These are phyloP conservation scores for Coemansia sp. DNA, from an alignment of 192 early-diverging fungal species.

Conservation along the genomic window DNA sequence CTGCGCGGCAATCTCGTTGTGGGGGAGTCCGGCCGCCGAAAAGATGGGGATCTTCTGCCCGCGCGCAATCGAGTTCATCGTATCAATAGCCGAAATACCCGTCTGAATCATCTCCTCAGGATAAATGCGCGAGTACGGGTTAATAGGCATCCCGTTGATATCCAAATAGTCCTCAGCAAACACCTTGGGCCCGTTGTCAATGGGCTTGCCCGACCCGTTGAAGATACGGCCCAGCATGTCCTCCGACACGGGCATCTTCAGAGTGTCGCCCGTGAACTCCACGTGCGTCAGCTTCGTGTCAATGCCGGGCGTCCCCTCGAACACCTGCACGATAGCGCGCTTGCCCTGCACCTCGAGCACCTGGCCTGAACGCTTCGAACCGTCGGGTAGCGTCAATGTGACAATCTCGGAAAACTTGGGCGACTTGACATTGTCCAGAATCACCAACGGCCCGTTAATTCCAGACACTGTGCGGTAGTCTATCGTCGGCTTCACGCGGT, in stretches of 20 bases:
- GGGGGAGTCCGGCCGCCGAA: conserved; percentile 96
- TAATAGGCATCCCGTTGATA: conserved; percentile 86
- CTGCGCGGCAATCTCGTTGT: conserved; percentile 99
- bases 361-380: conserved; percentile 91
- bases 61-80: conserved; percentile 99
- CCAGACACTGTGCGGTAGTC: conserved; percentile 96
- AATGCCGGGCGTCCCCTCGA: conserved; percentile 95
- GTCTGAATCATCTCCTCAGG: conserved; percentile 99
- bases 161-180: conserved; percentile 99
- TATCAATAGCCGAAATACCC: conserved; percentile 98
- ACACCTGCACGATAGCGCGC: conserved; percentile 95
- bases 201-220: conserved; percentile 98
- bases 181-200: conserved; percentile 99
- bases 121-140: conserved; percentile 98
- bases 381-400: conserved; percentile 94
- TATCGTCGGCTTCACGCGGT: conserved; percentile 50
- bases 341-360: conserved; percentile 97
- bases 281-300: conserved; percentile 95
- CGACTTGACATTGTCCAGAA: conserved; percentile 98
- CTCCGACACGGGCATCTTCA: conserved; percentile 97
- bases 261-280: conserved; percentile 93
- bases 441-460: conserved; percentile 97
- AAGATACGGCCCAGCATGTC: conserved; percentile 99
- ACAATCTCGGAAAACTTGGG: conserved; percentile 98
- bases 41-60: conserved; percentile 99